Percentiles rank a stretch among this genome's conserved stretches.
These are phyloP conservation scores for Liquidambar formosana DNA, from an alignment of 164 flowering plant genomes.

Conservation along the genomic window DNA sequence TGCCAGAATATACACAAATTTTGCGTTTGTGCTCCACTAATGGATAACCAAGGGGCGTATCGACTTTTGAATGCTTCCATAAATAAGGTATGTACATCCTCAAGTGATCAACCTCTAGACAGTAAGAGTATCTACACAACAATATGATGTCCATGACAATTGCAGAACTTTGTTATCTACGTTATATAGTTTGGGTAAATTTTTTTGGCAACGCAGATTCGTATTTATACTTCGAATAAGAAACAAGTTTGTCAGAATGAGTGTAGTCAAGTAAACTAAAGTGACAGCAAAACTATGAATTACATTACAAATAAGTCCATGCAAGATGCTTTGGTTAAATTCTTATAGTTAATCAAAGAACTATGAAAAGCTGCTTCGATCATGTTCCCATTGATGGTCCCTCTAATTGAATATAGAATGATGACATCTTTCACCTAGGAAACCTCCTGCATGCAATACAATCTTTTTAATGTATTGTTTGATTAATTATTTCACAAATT, in stretches of 20 bases:
- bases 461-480: no score
- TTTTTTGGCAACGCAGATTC: background rate
- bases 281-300: background rate
- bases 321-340: background rate
- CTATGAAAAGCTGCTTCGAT: background rate
- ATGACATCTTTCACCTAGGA: no score
- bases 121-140: background rate
- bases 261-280: background rate
- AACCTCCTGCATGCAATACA: no score
- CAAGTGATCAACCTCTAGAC: background rate
- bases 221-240: background rate
- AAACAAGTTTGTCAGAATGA: background rate
- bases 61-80: constrained; percentile 67
- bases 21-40: constrained; percentile 27
- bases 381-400: background rate
- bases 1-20: constrained; percentile 67
- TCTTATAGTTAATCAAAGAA: background rate
- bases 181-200: background rate
- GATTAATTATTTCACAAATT: no score
- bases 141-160: background rate
- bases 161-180: background rate
- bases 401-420: background rate
- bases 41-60: constrained; percentile 30
- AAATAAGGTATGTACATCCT: constrained; percentile 52
- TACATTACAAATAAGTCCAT: background rate